phyloP scores from a whole-genome alignment of 495 filamentous ascomycete species.

The Cryomyces minteri region DNA sequence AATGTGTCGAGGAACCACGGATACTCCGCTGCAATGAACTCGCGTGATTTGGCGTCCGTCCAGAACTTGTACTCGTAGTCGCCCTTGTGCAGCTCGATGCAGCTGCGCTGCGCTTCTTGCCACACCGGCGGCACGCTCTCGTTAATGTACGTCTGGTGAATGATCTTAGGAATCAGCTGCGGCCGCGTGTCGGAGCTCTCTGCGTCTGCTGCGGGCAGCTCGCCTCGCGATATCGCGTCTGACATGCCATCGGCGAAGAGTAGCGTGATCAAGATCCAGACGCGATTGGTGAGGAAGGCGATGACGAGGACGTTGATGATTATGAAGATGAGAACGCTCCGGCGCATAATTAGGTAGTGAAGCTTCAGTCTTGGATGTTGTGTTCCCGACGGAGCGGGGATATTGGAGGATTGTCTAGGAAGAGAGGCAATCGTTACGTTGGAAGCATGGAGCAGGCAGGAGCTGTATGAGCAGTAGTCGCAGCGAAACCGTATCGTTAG shows the following conservation, averaged over 20 bases:
- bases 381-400: no score
- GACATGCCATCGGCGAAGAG: slow-evolving; percentile 24
- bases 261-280: slow-evolving; percentile 24
- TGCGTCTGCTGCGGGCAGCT: slow-evolving; percentile 20
- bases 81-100: slow-evolving; percentile 53
- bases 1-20: slow-evolving; percentile 78
- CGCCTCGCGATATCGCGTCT: slow-evolving; percentile 23
- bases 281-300: slow-evolving; percentile 24
- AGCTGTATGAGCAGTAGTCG: no score
- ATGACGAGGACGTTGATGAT: slow-evolving; percentile 31
- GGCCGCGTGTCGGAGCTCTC: slow-evolving; percentile 32
- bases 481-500: no score
- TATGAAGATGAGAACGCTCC: slow-evolving; percentile 17
- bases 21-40: slow-evolving; percentile 43
- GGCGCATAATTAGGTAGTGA: slow-evolving; percentile 16
- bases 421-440: no score
- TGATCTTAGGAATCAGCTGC: slow-evolving; percentile 70
- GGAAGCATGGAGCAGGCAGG: no score
- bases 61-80: slow-evolving; percentile 85
- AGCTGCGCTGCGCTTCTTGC: slow-evolving; percentile 53
- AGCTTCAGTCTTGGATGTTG: not conserved
- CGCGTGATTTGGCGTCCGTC: slow-evolving; percentile 58
- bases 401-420: not conserved
- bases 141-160: slow-evolving; percentile 77
- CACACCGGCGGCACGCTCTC: slow-evolving; percentile 57